These are phyloP conservation scores for Phoenix dactylifera DNA, from an alignment of 176 grass and related monocot species.

Conservation along the genomic window DNA sequence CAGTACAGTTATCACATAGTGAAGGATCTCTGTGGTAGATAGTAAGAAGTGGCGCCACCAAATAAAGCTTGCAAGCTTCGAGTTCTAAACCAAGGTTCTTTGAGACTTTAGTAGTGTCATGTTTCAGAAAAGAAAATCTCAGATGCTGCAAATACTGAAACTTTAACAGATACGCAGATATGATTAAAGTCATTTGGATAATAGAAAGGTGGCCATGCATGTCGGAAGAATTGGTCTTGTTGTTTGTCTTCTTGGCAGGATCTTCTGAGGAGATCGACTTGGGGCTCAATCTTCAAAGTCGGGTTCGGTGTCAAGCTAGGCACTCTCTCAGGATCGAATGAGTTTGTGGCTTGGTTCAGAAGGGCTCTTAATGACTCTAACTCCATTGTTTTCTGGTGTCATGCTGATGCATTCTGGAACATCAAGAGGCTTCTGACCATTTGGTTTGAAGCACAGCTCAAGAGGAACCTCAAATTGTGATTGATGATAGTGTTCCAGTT, in stretches of 20 bases:
- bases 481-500: constrained; percentile 47
- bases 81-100: constrained; percentile 54
- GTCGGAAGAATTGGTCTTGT: neutral
- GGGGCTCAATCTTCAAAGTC: constrained; percentile 66
- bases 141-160: constrained; percentile 36
- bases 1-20: constrained; percentile 4
- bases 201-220: neutral
- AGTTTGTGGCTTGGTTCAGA: constrained; percentile 29
- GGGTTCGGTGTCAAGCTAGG: constrained; percentile 52
- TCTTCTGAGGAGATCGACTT: constrained; percentile 52
- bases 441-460: constrained; percentile 56
- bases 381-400: constrained; percentile 32
- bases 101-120: constrained; percentile 59
- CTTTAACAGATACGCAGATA: constrained; percentile 11
- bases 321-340: constrained; percentile 18
- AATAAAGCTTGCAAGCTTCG: constrained; percentile 58
- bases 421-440: constrained; percentile 43
- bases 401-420: constrained; percentile 57
- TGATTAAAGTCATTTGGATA: neutral
- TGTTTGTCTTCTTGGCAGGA: constrained; percentile 7
- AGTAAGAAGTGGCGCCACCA: constrained; percentile 63
- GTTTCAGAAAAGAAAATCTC: constrained; percentile 25
- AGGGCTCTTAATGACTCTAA: constrained; percentile 64
- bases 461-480: constrained; percentile 28
- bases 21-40: constrained; percentile 59